Evolutionary conservation across 257 asterid species (phyloP), one percentile per base, ranked within the genome.

Genomic region (Przewalskia tangutica): DNA sequence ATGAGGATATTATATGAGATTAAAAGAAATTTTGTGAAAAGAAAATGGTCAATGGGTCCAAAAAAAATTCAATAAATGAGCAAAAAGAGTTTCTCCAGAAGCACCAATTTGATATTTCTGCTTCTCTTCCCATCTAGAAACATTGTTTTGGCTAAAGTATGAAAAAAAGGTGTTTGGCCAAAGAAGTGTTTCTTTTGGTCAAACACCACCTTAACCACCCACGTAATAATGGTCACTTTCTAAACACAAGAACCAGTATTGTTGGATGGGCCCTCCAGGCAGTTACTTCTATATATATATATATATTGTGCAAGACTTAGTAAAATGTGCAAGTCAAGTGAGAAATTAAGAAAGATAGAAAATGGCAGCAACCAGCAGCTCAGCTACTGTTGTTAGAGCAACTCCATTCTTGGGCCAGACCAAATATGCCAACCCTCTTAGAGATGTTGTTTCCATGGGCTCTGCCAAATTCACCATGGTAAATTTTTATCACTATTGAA

Each of bases 341-440:
- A 81, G 34, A 80, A 6, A 81, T 82, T 64, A 18, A 54, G 56
- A 70, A 55, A 60, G 14, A 82, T 77, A 55, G 36, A 68, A n/a
- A 38, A 89, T 91, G 95, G 92, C 95, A 79, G 87, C 92, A 16
- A 44, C 89, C 40, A 87, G 93, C 17, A 91, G 92, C 89, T 85
- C 97, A 84, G 84, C 89, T 82, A 77, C 90, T 54, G 90, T 88
- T 71, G 84, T 93, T 3, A 87, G 90, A 89, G 91, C 91, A 50
- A 91, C 95, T 27, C 94, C 97, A 60, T 92, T 93, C 89, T 90
- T 92, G 91, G 97, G 97, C 66, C 92, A 90, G 80, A 80, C 86
- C 91, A 92, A 86, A 89, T 89, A 83, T 77, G 89, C 85, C 75
- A 91, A 85, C 60, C 92, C 97, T 36, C 90, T 92, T 64, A 88